Evolutionary conservation across 2,329 filamentous ascomycete species (phyloP).

Genomic region (Samsoniella hepiali): DNA sequence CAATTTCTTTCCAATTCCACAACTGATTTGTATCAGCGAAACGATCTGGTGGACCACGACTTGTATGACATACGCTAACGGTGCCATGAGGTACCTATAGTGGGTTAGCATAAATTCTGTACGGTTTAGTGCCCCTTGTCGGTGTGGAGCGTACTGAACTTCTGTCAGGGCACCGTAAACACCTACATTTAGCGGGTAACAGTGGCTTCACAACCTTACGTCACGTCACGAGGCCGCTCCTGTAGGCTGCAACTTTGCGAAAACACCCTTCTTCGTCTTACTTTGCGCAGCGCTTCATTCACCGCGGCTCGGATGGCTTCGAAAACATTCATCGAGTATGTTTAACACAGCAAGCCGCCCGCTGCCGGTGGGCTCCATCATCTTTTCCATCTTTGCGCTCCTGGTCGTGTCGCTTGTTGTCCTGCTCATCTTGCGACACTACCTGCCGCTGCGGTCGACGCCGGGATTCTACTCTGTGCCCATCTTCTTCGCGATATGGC

Average conservation of each 20-base stretch:
- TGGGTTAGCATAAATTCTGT: no score
- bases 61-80: no score
- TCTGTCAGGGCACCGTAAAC: no score
- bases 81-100: no score
- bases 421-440: conserved; percentile 82
- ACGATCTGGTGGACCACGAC: no score
- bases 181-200: neutral
- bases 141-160: no score
- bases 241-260: conserved; percentile 9
- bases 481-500: conserved; percentile 91
- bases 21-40: no score
- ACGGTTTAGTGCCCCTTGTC: no score
- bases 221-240: conserved; percentile 4
- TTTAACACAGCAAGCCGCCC: conserved; percentile 49
- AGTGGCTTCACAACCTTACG: neutral
- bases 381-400: conserved; percentile 73
- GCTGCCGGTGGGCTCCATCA: conserved; percentile 71
- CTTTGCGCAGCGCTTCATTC: neutral
- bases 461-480: conserved; percentile 87
- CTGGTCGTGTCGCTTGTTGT: conserved; percentile 72
- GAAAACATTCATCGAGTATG: conserved; percentile 37
- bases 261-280: neutral
- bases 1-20: no score
- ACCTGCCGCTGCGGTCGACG: conserved; percentile 84
- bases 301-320: conserved; percentile 12